A percentile compares a stretch with the other conserved stretches of the same genome.
These are phyloP conservation scores for Ceriops tagal DNA, from an alignment of 345 rosid species.

Conservation along the genomic window DNA sequence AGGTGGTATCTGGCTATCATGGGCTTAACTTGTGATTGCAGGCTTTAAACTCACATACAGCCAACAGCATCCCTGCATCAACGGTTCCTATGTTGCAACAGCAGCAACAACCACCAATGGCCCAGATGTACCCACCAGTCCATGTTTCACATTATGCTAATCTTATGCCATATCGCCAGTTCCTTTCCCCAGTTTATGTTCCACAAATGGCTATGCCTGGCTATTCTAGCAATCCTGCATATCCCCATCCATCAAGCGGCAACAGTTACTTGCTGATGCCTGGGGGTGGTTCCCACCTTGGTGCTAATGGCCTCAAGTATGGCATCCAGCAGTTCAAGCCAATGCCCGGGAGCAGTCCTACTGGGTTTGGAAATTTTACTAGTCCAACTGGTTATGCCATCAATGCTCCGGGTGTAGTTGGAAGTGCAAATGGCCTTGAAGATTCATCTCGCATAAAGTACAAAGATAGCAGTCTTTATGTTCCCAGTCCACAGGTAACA, in stretches of 20 bases:
- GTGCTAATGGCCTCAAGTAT: slow-evolving; percentile 71
- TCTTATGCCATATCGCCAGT: slow-evolving; percentile 85
- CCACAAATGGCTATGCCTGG: slow-evolving; percentile 92
- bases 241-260: slow-evolving; percentile 84
- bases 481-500: slow-evolving; percentile 80
- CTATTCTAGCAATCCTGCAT: slow-evolving; percentile 72
- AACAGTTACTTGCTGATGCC: slow-evolving; percentile 84
- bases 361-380: slow-evolving; percentile 54
- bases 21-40: slow-evolving; percentile 20
- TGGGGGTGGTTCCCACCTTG: slow-evolving; percentile 71
- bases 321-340: slow-evolving; percentile 87
- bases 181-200: slow-evolving; percentile 71
- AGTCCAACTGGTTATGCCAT: slow-evolving; percentile 63
- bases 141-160: slow-evolving; percentile 75
- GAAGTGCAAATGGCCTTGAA: slow-evolving; percentile 68
- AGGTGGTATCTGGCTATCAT: background rate
- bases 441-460: slow-evolving; percentile 83
- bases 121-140: slow-evolving; percentile 89
- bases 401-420: slow-evolving; percentile 72
- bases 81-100: slow-evolving; percentile 58
- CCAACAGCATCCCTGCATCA: slow-evolving; percentile 52
- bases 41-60: slow-evolving; percentile 43
- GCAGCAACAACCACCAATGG: slow-evolving; percentile 64
- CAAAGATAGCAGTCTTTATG: slow-evolving; percentile 74
- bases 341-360: slow-evolving; percentile 56